A percentile compares a stretch with the other conserved stretches of the same genome.
Conservation (phyloP, 164 flowering plant species). For the Stephania japonica region DNA sequence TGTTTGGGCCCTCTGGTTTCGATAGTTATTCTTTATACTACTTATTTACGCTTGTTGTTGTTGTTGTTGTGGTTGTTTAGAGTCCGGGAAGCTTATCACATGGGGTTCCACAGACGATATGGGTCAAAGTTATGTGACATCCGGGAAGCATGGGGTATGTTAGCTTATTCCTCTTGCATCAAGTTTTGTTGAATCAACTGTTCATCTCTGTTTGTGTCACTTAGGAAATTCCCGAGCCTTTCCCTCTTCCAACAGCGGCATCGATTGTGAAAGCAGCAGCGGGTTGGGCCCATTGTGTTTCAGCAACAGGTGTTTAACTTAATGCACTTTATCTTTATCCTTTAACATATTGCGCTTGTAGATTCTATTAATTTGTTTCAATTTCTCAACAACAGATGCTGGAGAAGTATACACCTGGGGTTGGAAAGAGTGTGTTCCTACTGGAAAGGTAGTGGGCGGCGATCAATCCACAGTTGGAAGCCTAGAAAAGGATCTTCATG, state of each 20-base stretch:
- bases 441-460: slow-evolving; percentile 64
- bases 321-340: neutral
- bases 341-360: neutral
- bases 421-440: slow-evolving; percentile 97
- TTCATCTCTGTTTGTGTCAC: slow-evolving; percentile 5
- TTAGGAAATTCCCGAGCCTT: slow-evolving; percentile 94
- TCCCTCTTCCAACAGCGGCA: slow-evolving; percentile 80
- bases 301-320: slow-evolving; percentile 63
- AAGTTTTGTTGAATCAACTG: neutral
- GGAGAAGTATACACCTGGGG: slow-evolving; percentile 99
- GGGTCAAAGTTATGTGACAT: slow-evolving; percentile 91
- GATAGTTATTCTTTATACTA: neutral
- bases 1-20: neutral
- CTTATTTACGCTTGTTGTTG: neutral
- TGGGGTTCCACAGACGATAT: slow-evolving; percentile 99
- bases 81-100: slow-evolving; percentile 84
- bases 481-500: slow-evolving; percentile 45
- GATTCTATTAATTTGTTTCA: neutral
- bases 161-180: neutral
- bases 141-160: slow-evolving; percentile 94
- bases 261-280: slow-evolving; percentile 78
- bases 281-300: slow-evolving; percentile 97
- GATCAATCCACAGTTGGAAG: slow-evolving; percentile 37
- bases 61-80: slow-evolving; percentile 23
- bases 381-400: slow-evolving; percentile 28